Percentiles rank a stretch among this genome's conserved stretches.
Evolutionary conservation across 345 rosid species (phyloP).

Genomic region (Euphorbia pulcherrima): DNA sequence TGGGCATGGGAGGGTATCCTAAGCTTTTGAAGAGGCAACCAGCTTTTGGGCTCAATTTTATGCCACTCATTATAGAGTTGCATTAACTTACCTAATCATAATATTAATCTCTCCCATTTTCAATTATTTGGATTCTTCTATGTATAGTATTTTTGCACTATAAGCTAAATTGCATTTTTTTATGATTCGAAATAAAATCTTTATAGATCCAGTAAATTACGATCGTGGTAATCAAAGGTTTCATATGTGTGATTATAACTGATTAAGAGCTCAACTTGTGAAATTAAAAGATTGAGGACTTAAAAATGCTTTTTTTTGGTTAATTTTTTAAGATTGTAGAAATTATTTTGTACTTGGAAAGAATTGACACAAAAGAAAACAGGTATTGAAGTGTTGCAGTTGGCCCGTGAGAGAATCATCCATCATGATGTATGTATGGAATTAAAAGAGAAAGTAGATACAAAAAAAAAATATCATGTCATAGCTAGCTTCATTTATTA

Average conservation of each 20-base stretch:
- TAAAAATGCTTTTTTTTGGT: too few species aligned
- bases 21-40: conserved; percentile 28
- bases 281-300: too few species aligned
- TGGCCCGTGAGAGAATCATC: conserved; percentile 6
- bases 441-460: neutral
- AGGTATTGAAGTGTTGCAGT: conserved; percentile 11
- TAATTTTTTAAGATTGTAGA: too few species aligned
- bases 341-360: neutral
- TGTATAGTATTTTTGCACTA: too few species aligned
- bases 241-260: too few species aligned
- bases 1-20: conserved; percentile 37
- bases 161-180: too few species aligned
- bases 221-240: too few species aligned
- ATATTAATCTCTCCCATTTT: too few species aligned
- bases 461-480: neutral
- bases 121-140: too few species aligned
- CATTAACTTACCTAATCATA: neutral
- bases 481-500: conserved; percentile 3
- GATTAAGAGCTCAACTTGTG: too few species aligned
- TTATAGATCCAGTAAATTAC: too few species aligned
- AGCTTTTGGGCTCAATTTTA: conserved; percentile 24
- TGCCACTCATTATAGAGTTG: conserved; percentile 11
- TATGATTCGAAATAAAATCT: too few species aligned
- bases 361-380: neutral
- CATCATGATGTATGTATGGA: neutral